Evolutionary conservation across 2,329 filamentous ascomycete genomes (phyloP).

Genomic region (Capronia americana): DNA sequence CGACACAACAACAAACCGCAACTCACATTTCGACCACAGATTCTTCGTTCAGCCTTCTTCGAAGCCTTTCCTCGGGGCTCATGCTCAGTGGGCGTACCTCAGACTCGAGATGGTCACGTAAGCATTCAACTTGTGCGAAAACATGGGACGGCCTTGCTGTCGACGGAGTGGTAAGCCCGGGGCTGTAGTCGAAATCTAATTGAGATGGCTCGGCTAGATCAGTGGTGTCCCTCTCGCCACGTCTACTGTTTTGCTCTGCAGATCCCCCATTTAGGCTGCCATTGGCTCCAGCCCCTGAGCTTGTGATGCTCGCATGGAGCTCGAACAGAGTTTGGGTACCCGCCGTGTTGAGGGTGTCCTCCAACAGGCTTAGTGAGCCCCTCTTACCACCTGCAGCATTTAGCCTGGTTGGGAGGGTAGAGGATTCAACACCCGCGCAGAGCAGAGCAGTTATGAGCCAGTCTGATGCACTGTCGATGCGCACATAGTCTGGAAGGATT

Average conservation of each 20-base stretch:
- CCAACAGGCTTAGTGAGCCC: slow-evolving; percentile 66
- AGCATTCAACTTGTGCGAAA: slow-evolving; percentile 36
- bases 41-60: slow-evolving; percentile 35
- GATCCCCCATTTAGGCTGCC: slow-evolving; percentile 22
- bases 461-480: slow-evolving; percentile 66
- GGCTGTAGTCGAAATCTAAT: slow-evolving; percentile 50
- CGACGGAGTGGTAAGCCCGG: slow-evolving; percentile 48
- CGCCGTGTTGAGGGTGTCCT: slow-evolving; percentile 72
- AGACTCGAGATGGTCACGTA: slow-evolving; percentile 26
- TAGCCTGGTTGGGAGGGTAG: slow-evolving; percentile 77
- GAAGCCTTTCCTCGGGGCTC: slow-evolving; percentile 33
- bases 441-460: slow-evolving; percentile 86
- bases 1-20: neutral
- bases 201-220: slow-evolving; percentile 31
- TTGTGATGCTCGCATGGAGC: slow-evolving; percentile 68
- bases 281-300: slow-evolving; percentile 13
- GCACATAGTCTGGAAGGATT: slow-evolving; percentile 63
- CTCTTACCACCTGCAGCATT: slow-evolving; percentile 52
- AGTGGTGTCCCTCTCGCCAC: slow-evolving; percentile 5
- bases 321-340: slow-evolving; percentile 82
- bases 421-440: slow-evolving; percentile 76
- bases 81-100: slow-evolving; percentile 20
- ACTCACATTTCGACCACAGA: slow-evolving; percentile 37
- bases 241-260: slow-evolving; percentile 11
- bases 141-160: slow-evolving; percentile 43